Evolutionary conservation across 345 rosid genomes (phyloP).

Genomic region (Triadica sebifera): DNA sequence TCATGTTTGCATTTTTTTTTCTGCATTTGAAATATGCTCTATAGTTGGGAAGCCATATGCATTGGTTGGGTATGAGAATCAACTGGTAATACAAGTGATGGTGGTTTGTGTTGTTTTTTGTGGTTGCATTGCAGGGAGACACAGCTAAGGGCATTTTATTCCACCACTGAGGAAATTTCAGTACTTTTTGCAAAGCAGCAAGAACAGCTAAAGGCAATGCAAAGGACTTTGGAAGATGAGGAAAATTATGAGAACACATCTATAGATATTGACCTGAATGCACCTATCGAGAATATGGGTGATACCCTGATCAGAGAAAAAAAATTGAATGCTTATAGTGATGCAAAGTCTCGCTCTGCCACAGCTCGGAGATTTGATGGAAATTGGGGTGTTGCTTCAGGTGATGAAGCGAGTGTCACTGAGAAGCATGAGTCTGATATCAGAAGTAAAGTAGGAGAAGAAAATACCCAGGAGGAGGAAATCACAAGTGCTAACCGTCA

Average conservation of each 20-base stretch:
- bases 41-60: not conserved
- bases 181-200: conserved; percentile 81
- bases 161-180: conserved; percentile 87
- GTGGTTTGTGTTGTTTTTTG: not conserved
- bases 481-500: conserved; percentile 47
- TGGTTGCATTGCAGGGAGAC: conserved; percentile 66
- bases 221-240: conserved; percentile 86
- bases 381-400: conserved; percentile 43
- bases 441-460: conserved; percentile 66
- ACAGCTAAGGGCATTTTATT: conserved; percentile 87
- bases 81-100: not conserved
- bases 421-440: conserved; percentile 83
- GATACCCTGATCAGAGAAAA: conserved; percentile 31
- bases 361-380: conserved; percentile 42
- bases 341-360: conserved; percentile 48
- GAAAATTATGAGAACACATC: conserved; percentile 81
- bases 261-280: conserved; percentile 59
- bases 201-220: conserved; percentile 94
- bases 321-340: conserved; percentile 21
- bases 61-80: not conserved
- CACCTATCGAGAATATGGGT: conserved; percentile 25
- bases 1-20: not conserved
- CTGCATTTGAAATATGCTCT: not conserved
- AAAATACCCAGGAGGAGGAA: conserved; percentile 78
- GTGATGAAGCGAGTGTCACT: conserved; percentile 69